phyloP scores from a whole-genome alignment of 1,139 yeast genomes.

The Torulaspora globosa region DNA sequence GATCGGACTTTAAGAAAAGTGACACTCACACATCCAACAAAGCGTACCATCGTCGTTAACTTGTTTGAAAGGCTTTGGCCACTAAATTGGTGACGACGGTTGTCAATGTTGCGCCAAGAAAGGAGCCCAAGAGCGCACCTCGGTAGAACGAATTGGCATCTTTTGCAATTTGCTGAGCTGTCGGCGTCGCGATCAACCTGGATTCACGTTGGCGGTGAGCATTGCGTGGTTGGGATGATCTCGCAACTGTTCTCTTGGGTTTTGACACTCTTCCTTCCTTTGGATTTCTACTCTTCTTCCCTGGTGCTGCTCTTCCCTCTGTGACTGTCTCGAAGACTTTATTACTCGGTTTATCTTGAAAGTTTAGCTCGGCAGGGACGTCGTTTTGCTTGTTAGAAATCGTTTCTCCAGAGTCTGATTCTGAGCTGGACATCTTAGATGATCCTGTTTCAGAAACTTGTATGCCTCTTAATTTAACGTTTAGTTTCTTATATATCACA shows the following conservation, averaged over 20 bases:
- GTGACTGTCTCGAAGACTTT: background rate
- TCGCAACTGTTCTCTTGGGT: background rate
- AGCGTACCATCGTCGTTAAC: slow-evolving; percentile 4
- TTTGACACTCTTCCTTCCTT: background rate
- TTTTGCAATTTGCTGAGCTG: background rate
- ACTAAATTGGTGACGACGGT: slow-evolving; percentile 22
- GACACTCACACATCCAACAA: background rate
- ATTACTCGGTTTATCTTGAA: background rate
- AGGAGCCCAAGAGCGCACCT: slow-evolving; percentile 32
- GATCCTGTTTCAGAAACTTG: background rate
- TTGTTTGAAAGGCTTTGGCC: slow-evolving; percentile 9
- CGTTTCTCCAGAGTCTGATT: background rate
- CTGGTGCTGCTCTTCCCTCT: background rate
- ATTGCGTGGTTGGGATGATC: background rate
- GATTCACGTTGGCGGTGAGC: background rate
- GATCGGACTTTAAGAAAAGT: no score
- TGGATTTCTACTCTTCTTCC: background rate
- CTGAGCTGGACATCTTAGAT: slow-evolving; percentile 2
- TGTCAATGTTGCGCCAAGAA: slow-evolving; percentile 31
- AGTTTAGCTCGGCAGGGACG: background rate
- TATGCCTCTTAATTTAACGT: background rate
- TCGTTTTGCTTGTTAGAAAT: background rate
- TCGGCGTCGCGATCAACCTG: background rate
- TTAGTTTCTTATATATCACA: background rate
- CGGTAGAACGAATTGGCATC: slow-evolving; percentile 20